Evolutionary conservation across 2,329 filamentous ascomycete species (phyloP).

Genomic region (Nothophoma quercina): DNA sequence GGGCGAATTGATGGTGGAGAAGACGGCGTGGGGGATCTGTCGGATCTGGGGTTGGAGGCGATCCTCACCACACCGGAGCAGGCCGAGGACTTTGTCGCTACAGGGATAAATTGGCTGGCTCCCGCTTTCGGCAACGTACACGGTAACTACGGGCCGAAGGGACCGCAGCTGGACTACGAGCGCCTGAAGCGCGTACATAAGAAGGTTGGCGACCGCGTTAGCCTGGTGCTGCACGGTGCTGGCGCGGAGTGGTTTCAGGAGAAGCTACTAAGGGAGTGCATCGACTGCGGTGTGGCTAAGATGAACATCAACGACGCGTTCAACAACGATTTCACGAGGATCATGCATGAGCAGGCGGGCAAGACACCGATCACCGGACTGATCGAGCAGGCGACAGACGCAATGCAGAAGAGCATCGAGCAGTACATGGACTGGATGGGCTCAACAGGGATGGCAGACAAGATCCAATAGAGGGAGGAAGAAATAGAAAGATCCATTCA

Average conservation of each 20-base stretch:
- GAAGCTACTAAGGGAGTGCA: conserved; percentile 63
- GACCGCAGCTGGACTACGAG: conserved; percentile 56
- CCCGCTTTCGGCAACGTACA: conserved; percentile 81
- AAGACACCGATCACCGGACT: conserved; percentile 61
- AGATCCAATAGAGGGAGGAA: conserved; percentile 22
- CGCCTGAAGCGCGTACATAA: conserved; percentile 55
- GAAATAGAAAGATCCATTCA: conserved; percentile 7
- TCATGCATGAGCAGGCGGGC: conserved; percentile 59
- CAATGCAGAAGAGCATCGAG: conserved; percentile 65
- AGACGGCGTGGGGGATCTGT: conserved; percentile 75
- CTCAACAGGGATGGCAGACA: conserved; percentile 44
- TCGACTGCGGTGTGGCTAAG: conserved; percentile 63
- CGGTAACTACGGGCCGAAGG: conserved; percentile 73
- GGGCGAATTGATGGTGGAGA: conserved; percentile 77
- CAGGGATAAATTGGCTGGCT: conserved; percentile 76
- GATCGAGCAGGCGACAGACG: conserved; percentile 62
- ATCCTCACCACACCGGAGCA: conserved; percentile 73
- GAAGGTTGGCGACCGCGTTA: conserved; percentile 58
- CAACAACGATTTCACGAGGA: conserved; percentile 58
- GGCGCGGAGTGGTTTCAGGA: conserved; percentile 60
- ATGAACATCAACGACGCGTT: conserved; percentile 68
- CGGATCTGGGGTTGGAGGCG: conserved; percentile 62
- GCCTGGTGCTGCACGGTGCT: conserved; percentile 65
- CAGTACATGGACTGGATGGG: conserved; percentile 62
- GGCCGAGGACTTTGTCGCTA: conserved; percentile 72